phyloP scores from a whole-genome alignment of 2,329 filamentous ascomycete genomes.

The Magnaporthiopsis rhizophila region DNA sequence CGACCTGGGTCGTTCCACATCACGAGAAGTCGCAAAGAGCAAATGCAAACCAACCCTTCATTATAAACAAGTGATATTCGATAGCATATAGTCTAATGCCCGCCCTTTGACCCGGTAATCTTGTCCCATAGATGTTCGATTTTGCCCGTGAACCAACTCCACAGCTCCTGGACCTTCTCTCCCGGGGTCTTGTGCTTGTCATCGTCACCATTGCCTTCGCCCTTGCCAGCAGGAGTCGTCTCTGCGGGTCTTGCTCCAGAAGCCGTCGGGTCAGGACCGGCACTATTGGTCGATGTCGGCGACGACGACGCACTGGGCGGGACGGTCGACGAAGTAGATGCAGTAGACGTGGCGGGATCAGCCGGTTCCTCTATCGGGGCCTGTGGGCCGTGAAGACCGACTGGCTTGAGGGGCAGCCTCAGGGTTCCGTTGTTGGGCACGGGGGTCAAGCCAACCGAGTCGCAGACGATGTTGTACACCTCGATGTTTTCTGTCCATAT shows the following conservation, averaged over 20 bases:
- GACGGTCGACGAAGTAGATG: conserved; percentile 13
- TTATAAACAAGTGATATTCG: neutral
- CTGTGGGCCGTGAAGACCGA: conserved; percentile 52
- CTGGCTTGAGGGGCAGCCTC: conserved; percentile 56
- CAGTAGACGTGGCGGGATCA: conserved; percentile 38
- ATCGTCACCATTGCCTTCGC: conserved; percentile 13
- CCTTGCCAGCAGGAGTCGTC: conserved; percentile 13
- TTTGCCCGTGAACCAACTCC: conserved; percentile 45
- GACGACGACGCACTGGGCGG: conserved; percentile 3
- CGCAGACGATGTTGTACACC: conserved; percentile 91
- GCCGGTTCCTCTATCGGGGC: conserved; percentile 39
- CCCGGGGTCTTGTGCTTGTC: conserved; percentile 18
- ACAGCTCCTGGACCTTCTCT: conserved; percentile 30
- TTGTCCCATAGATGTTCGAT: conserved; percentile 38
- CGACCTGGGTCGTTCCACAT: too few relatives aligned
- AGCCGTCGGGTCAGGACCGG: conserved; percentile 2
- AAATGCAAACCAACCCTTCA: neutral
- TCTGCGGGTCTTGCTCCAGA: conserved; percentile 11
- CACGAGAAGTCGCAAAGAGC: too few relatives aligned
- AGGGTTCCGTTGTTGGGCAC: conserved; percentile 83
- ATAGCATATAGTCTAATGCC: neutral
- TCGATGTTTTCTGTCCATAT: conserved; percentile 70
- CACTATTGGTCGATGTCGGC: neutral
- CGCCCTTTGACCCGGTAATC: conserved; percentile 21
- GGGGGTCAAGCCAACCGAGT: conserved; percentile 68